Evolutionary conservation across 2,329 filamentous ascomycete species (phyloP), one percentile per base, ranked within the genome.

Genomic region (Fusarium anguioides): DNA sequence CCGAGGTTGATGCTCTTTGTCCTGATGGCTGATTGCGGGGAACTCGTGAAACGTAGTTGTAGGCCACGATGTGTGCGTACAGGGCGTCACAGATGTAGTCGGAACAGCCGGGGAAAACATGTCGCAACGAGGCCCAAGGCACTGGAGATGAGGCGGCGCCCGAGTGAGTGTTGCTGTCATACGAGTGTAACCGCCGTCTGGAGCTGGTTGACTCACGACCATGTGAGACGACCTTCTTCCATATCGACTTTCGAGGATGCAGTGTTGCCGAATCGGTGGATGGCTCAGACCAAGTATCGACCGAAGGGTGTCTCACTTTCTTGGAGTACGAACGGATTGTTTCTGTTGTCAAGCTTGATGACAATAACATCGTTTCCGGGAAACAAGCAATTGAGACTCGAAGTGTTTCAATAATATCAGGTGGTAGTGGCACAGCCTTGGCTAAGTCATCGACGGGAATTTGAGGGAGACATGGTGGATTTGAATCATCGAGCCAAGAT

Each of bases 51-150:
- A 88, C 77, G 75, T 88, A 88, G 74, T 87, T 88, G 74, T 86
- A 87, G 0, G 84, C 86, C 6, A 88, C 75, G 10, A 88, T 78
- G 68, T 89, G 86, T 0, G 86, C 86, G 69, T 88, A 88, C 8
- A 89, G 75, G 0, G 86, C 84, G 49, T 88, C 85, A 69, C 86
- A 87, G 8, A 87, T 81, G 66, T 84, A 83, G 62, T 86, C 83
- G 4, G 83, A 82, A 21, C 82, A 85, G 4, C 75, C 69, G 1
- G 83, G 81, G 70, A 89, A 88, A 48, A 88, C 81, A 52, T 81
- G 82, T 61, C 81, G 80, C 56, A 89, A 78, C 1, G 81, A 72
- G 6, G 71, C 69, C 83, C 83, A 85, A 3, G 80, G 78, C 18
- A 75, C 75, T 41, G 75, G 68, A 5, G 70, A 36, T 14, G 71